Conservation (phyloP, 352 stramenopile genomes). For the Globisporangium nagaii region DNA sequence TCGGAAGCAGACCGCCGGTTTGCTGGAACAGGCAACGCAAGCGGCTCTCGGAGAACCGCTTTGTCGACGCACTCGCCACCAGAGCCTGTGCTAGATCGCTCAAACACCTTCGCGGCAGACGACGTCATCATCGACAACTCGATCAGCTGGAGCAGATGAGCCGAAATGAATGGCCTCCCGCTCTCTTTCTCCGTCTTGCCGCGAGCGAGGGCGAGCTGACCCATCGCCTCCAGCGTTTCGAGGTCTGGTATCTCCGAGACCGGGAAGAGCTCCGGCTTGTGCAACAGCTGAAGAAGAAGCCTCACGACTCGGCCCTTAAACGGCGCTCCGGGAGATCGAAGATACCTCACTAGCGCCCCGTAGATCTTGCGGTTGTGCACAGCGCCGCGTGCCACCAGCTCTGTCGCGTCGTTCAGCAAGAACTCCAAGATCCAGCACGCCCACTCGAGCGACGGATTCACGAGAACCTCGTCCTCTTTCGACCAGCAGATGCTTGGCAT, state of each 20-base stretch:
- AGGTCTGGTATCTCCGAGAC: conserved; percentile 53
- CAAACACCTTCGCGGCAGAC: conserved; percentile 29
- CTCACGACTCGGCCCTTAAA: conserved; percentile 78
- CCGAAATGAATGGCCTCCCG: conserved; percentile 66
- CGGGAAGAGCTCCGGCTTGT: conserved; percentile 55
- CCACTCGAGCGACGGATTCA: conserved; percentile 76
- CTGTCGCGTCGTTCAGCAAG: conserved; percentile 66
- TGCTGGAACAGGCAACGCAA: conserved; percentile 35
- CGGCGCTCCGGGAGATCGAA: conserved; percentile 69
- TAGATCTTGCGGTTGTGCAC: conserved; percentile 84
- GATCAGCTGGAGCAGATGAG: conserved; percentile 71
- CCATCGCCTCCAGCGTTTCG: conserved; percentile 54
- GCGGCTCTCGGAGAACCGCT: conserved; percentile 1
- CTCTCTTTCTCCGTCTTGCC: conserved; percentile 51
- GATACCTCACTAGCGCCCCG: conserved; percentile 69
- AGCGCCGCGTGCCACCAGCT: conserved; percentile 53
- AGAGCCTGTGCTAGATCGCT: conserved; percentile 11
- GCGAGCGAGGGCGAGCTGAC: conserved; percentile 44
- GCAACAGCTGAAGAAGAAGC: conserved; percentile 70
- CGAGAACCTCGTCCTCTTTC: conserved; percentile 74
- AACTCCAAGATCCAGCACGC: conserved; percentile 83
- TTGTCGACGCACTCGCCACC: background rate
- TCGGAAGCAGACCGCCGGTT: conserved; percentile 36
- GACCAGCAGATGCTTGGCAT: conserved; percentile 76
- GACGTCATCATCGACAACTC: conserved; percentile 67